phyloP scores from a whole-genome alignment of 2,329 filamentous ascomycete genomes.

The Colletotrichum eremochloae region DNA sequence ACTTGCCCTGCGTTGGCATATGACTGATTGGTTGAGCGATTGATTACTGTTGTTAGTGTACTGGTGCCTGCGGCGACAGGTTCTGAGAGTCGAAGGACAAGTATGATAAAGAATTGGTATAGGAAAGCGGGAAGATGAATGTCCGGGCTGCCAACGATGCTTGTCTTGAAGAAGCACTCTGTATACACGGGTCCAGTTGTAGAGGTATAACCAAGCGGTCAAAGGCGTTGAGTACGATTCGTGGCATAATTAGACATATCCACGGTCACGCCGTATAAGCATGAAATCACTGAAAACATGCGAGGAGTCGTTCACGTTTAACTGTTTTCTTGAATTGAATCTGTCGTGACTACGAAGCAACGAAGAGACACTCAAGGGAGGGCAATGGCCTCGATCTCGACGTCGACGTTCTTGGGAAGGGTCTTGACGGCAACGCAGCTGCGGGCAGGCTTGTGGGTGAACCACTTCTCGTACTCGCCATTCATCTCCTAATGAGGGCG shows the following conservation, averaged over 20 bases:
- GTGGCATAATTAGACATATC: neutral
- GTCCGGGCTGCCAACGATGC: neutral
- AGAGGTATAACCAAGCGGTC: neutral
- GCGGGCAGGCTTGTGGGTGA: conserved; percentile 85
- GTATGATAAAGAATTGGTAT: neutral
- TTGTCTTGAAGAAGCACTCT: neutral
- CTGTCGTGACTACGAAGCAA: neutral
- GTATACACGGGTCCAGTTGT: neutral
- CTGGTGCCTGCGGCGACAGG: no score
- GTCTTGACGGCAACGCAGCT: conserved; percentile 93
- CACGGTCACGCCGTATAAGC: neutral
- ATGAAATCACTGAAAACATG: neutral
- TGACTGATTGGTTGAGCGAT: neutral
- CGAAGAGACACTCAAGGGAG: conserved; percentile 62
- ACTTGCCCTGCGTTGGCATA: neutral
- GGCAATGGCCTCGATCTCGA: conserved; percentile 93
- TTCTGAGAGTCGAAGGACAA: neutral
- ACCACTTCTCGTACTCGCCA: conserved; percentile 85
- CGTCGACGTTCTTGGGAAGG: conserved; percentile 85
- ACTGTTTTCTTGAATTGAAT: conserved; percentile 15
- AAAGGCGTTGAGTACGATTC: neutral
- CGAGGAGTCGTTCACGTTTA: neutral
- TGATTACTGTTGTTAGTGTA: neutral
- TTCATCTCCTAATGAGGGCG: conserved; percentile 76
- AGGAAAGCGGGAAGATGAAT: neutral